Evolutionary conservation across 352 stramenopile species (phyloP), one percentile per base, ranked within the genome.

Genomic region (Globisporangium megalacanthum): DNA sequence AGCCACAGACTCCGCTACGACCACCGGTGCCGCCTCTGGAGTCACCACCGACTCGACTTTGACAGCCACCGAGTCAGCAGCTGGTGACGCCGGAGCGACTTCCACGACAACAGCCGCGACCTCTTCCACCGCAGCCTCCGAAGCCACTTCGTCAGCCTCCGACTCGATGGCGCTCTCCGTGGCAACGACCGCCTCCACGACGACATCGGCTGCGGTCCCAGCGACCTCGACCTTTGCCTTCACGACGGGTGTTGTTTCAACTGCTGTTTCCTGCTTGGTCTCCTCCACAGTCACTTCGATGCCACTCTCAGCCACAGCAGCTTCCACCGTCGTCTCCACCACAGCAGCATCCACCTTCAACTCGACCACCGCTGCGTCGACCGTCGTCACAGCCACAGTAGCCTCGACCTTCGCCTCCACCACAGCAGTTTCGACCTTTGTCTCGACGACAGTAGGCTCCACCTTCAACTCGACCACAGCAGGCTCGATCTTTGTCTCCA

Each of bases 321-420:
- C 56, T 52, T 54, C 31, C 46, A 25, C 29, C 29, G 52, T 67
- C 47, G 25, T 63, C 41, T 44, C 25, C 2, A 29, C 25, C 25
- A 29, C 1, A 42, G 37, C 15, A 42, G 37, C 52, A 55, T 54
- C 29, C 49, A 29, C 35, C n/a, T 68, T n/a, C 14, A 3, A 14
- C 45, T 35, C 19, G 1, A 17, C 45, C 4, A 33, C 33, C 9
- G 49, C 33, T 9, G 50, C 56, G 51, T 54, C 31, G 44, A 25
- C 29, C 29, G 52, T 67, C 47, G 25, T 63, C 41, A 37, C 19
- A 7, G 17, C 45, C 4, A 33, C 33, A 19, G 49, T 17, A n/a
- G 50, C 56, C 54, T 54, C 31, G 44, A 25, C 29, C 29, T 52
- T 67, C 47, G 25, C 61, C 41, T 44, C n/a, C n/a, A n/a, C n/a